Conservation (phyloP, 306 rosid species). For the Alnus rubra region DNA sequence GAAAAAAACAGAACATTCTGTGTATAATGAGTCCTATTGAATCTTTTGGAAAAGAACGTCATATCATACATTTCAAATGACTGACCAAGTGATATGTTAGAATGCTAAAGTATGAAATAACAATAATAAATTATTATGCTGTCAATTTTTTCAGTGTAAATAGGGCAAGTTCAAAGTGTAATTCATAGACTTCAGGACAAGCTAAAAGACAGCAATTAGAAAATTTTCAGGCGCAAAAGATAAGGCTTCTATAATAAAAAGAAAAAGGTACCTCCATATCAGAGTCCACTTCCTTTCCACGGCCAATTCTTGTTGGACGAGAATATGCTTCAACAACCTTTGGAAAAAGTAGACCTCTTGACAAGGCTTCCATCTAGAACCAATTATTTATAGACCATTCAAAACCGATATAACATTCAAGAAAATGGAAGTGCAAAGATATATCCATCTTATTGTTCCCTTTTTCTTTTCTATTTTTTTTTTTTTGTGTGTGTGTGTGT, state of each 20-base stretch:
- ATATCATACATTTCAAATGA: too few relatives aligned
- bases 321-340: conserved; percentile 93
- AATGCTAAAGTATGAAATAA: too few relatives aligned
- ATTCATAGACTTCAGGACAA: too few relatives aligned
- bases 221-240: conserved; percentile 8
- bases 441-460: background rate
- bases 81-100: too few relatives aligned
- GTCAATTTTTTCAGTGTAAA: too few relatives aligned
- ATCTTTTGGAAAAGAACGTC: too few relatives aligned
- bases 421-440: background rate
- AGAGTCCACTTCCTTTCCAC: conserved; percentile 69
- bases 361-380: conserved; percentile 80
- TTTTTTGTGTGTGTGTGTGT: background rate
- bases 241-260: conserved; percentile 8
- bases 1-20: too few relatives aligned
- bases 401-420: background rate
- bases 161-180: too few relatives aligned
- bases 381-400: conserved; percentile 28
- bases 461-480: background rate
- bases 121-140: too few relatives aligned
- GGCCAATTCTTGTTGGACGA: conserved; percentile 90
- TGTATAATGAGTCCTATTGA: too few relatives aligned
- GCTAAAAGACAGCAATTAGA: too few relatives aligned
- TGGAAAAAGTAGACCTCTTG: conserved; percentile 60
- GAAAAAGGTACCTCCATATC: conserved; percentile 48